These are phyloP conservation scores for Emmonsia crescens DNA, from an alignment of 2,329 filamentous ascomycete genomes.

Conservation along the genomic window DNA sequence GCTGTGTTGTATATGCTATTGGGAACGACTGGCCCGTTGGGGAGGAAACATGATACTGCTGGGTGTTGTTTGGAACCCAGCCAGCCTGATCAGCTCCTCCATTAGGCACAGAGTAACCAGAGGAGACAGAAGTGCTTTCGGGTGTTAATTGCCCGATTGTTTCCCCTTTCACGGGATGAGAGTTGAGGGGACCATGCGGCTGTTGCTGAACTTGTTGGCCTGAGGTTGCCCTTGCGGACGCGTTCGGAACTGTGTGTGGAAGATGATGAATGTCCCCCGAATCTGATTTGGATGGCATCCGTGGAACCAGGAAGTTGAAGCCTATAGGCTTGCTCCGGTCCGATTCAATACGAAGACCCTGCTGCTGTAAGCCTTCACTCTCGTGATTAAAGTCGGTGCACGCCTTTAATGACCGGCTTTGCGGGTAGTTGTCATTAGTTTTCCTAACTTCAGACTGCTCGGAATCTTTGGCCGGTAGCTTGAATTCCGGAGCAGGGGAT, in stretches of 20 bases:
- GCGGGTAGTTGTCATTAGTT: not conserved
- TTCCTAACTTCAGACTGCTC: constrained; percentile 5
- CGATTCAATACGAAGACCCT: not conserved
- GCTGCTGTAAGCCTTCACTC: not conserved
- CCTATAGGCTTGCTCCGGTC: not conserved
- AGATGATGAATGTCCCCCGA: not conserved
- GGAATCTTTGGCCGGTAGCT: constrained; percentile 16
- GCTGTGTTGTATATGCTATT: not conserved
- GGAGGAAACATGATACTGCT: constrained; percentile 10
- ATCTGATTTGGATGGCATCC: not conserved
- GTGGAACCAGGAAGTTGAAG: not conserved
- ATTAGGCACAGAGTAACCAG: constrained; percentile 9
- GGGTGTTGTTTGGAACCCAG: constrained; percentile 14
- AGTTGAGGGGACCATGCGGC: not conserved
- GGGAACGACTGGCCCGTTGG: not conserved
- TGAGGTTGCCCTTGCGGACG: constrained; percentile 1
- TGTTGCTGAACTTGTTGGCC: not conserved
- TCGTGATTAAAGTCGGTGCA: not conserved
- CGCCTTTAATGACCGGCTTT: not conserved
- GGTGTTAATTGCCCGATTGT: not conserved
- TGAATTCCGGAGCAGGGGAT: constrained; percentile 28
- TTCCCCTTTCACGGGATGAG: not conserved
- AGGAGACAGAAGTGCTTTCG: constrained; percentile 11
- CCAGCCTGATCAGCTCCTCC: constrained; percentile 9
- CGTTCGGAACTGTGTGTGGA: not conserved